phyloP scores from a whole-genome alignment of 306 rosid genomes.

The Senna siamea region DNA sequence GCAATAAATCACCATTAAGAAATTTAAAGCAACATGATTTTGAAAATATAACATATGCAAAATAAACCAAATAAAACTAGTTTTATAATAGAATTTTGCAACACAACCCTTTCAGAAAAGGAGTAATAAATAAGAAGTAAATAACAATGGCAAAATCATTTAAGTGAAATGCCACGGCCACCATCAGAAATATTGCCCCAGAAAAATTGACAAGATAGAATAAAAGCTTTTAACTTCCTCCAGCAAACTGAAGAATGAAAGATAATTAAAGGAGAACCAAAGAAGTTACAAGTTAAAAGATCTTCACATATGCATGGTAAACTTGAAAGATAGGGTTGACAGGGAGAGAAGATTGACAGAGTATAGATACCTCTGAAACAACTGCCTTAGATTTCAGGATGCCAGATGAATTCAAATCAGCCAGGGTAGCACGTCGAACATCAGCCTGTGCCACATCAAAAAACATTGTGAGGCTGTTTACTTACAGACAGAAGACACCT shows the following conservation, averaged over 20 bases:
- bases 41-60: background rate
- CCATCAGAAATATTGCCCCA: background rate
- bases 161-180: background rate
- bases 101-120: background rate
- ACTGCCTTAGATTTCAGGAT: conserved; percentile 49
- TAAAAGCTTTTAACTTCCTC: background rate
- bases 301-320: background rate
- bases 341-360: background rate
- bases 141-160: background rate
- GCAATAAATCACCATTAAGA: background rate
- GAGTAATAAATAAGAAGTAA: background rate
- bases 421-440: conserved; percentile 68
- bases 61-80: conserved; percentile 5
- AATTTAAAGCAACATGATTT: background rate
- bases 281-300: background rate
- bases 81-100: background rate
- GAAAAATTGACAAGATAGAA: background rate
- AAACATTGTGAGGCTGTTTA: conserved; percentile 15
- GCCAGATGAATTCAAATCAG: conserved; percentile 56
- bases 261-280: background rate
- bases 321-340: background rate
- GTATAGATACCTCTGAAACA: conserved; percentile 62
- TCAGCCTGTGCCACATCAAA: conserved; percentile 65
- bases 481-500: conserved; percentile 6
- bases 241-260: background rate